Evolutionary conservation across 345 rosid species (phyloP).

Genomic region (Euphorbia tirucalli): DNA sequence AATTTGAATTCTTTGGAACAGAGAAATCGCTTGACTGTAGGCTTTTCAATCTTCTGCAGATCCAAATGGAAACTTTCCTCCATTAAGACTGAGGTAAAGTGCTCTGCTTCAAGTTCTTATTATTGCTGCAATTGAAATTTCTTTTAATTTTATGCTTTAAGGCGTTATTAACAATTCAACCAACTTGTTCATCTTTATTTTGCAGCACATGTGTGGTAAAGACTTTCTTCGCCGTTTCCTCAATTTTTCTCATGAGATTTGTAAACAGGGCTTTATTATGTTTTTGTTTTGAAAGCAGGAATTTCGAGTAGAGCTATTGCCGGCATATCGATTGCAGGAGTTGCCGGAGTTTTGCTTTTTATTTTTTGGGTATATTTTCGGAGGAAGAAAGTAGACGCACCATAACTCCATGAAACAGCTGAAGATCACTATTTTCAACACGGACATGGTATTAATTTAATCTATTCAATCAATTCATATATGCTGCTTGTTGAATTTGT

Average conservation of each 20-base stretch:
- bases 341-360: constrained; percentile 21
- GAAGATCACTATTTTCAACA: constrained; percentile 21
- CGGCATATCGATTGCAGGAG: constrained; percentile 44
- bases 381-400: constrained; percentile 26
- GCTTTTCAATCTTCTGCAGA: constrained; percentile 33
- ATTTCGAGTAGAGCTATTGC: constrained; percentile 28
- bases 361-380: constrained; percentile 17
- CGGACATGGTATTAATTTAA: constrained; percentile 16
- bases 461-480: too few relatives aligned
- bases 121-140: neutral
- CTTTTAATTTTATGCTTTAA: neutral
- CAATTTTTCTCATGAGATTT: neutral
- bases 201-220: constrained; percentile 46
- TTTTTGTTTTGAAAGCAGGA: constrained; percentile 34
- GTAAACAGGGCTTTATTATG: neutral
- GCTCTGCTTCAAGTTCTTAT: neutral
- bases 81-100: constrained; percentile 39
- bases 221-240: constrained; percentile 10
- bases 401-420: constrained; percentile 24
- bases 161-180: too few relatives aligned
- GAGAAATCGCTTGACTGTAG: constrained; percentile 4
- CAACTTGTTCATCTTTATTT: constrained; percentile 14
- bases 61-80: constrained; percentile 43
- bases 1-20: too few relatives aligned
- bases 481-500: too few relatives aligned